These are phyloP conservation scores for Cornus suecica DNA, from an alignment of 148 eudicot species.

Conservation along the genomic window DNA sequence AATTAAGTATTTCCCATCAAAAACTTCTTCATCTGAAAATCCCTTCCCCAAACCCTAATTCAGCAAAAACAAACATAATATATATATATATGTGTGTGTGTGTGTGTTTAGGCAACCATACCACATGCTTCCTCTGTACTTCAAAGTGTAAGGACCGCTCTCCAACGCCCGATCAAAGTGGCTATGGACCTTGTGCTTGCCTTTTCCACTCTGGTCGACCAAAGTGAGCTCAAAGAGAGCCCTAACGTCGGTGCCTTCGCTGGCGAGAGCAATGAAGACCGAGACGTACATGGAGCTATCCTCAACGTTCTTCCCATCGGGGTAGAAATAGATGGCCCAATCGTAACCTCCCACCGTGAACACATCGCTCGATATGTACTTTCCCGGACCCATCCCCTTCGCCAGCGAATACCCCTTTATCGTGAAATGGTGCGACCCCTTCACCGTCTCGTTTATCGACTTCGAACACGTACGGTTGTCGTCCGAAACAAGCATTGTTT, in stretches of 20 bases:
- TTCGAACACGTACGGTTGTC: constrained; percentile 41
- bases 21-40: background rate
- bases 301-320: constrained; percentile 87
- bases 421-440: constrained; percentile 77
- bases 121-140: constrained; percentile 98
- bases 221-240: constrained; percentile 84
- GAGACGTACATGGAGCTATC: constrained; percentile 72
- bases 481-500: constrained; percentile 31
- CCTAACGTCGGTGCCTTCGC: constrained; percentile 92
- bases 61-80: background rate
- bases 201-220: constrained; percentile 70
- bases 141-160: constrained; percentile 83
- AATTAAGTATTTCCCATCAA: too few species aligned
- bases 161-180: constrained; percentile 85
- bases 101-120: constrained; percentile 18
- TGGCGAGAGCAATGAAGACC: constrained; percentile 78
- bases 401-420: constrained; percentile 83
- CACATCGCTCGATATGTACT: constrained; percentile 64
- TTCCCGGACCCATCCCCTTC: constrained; percentile 85
- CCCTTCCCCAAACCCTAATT: background rate
- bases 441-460: constrained; percentile 70
- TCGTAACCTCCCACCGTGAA: constrained; percentile 84
- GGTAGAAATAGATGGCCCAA: constrained; percentile 93
- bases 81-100: background rate
- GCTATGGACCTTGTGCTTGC: constrained; percentile 83